Conservation (phyloP, 208 protist species). For the Leishmania turanica region DNA sequence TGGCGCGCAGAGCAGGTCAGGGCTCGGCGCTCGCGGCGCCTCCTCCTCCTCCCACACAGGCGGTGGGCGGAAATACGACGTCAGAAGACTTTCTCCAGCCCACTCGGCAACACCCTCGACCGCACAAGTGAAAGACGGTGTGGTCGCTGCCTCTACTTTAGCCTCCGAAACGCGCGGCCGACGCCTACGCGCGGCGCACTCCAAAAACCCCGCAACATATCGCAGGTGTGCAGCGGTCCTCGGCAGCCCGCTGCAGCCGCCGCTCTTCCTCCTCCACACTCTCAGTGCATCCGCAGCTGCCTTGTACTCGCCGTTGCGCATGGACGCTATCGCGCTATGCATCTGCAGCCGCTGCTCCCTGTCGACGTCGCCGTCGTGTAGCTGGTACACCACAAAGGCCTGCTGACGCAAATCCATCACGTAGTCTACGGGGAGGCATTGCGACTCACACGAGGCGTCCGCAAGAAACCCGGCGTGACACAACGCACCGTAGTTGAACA, state of each 20-base stretch:
- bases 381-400: slow-evolving; percentile 21
- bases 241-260: not conserved
- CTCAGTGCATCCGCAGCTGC: slow-evolving; percentile 1
- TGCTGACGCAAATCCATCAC: slow-evolving; percentile 31
- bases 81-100: slow-evolving; percentile 2
- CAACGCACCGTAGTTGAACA: slow-evolving; percentile 21
- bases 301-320: slow-evolving; percentile 26
- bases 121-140: not conserved
- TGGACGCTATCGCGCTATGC: slow-evolving; percentile 7
- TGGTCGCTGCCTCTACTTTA: not conserved
- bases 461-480: slow-evolving; percentile 30
- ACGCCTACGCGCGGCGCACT: slow-evolving; percentile 3
- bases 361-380: slow-evolving; percentile 19
- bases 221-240: slow-evolving; percentile 1
- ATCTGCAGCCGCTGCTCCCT: slow-evolving; percentile 14
- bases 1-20: not conserved
- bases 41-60: slow-evolving; percentile 30
- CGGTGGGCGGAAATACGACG: slow-evolving; percentile 21
- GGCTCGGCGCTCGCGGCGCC: not conserved
- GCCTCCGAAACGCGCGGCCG: not conserved
- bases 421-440: slow-evolving; percentile 26
- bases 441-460: slow-evolving; percentile 15
- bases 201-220: slow-evolving; percentile 6
- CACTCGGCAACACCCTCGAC: slow-evolving; percentile 20
- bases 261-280: not conserved